Evolutionary conservation across 2,329 filamentous ascomycete genomes (phyloP).

Genomic region (Arthrobotrys musiformis): DNA sequence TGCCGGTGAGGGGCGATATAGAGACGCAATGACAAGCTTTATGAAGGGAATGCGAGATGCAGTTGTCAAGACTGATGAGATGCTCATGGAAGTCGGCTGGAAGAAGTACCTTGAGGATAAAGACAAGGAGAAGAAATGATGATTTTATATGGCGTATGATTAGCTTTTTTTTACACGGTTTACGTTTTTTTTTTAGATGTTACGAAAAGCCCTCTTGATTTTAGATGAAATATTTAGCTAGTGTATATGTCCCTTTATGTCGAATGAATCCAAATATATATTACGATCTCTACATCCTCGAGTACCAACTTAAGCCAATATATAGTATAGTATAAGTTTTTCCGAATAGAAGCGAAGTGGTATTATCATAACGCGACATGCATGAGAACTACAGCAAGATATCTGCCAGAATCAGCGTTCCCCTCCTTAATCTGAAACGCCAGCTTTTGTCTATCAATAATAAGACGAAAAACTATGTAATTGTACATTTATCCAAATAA

Average conservation of each 20-base stretch:
- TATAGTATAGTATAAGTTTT: not conserved
- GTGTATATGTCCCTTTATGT: not conserved
- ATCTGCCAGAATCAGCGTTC: conserved; percentile 12
- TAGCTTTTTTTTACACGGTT: conserved; percentile 14
- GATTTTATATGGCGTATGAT: conserved; percentile 16
- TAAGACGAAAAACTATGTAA: conserved; percentile 39
- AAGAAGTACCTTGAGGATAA: conserved; percentile 32
- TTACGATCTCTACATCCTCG: not conserved
- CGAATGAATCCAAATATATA: not conserved
- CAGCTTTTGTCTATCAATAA: conserved; percentile 51
- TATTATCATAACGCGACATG: conserved; percentile 13
- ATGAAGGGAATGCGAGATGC: conserved; percentile 37
- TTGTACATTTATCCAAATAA: conserved; percentile 47
- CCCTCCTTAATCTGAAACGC: conserved; percentile 46
- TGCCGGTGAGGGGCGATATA: conserved; percentile 65
- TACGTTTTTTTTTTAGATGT: not conserved
- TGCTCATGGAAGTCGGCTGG: conserved; percentile 38
- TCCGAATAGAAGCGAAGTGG: not conserved
- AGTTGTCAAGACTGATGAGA: conserved; percentile 32
- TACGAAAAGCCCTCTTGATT: conserved; percentile 4
- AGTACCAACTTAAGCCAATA: not conserved
- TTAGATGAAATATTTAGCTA: conserved; percentile 9
- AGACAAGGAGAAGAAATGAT: conserved; percentile 23
- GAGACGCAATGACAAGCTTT: conserved; percentile 25
- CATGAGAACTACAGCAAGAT: not conserved